Evolutionary conservation across 208 protist genomes (phyloP).

Genomic region (Leishmania tropica): DNA sequence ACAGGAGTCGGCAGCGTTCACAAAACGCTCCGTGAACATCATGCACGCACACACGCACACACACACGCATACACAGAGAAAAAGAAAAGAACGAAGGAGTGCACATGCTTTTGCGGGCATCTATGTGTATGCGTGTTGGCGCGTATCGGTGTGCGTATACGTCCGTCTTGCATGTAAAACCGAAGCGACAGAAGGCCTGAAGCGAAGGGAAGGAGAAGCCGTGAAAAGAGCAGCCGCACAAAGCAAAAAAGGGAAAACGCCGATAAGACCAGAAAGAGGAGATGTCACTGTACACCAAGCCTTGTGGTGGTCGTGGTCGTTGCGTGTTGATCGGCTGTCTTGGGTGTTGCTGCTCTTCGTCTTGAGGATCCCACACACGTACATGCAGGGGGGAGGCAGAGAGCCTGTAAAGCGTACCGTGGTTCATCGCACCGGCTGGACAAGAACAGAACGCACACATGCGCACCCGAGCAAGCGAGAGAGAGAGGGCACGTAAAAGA

Average conservation of each 20-base stretch:
- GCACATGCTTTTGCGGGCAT: background rate
- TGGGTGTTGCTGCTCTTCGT: background rate
- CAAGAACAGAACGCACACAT: too few species aligned
- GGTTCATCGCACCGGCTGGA: too few species aligned
- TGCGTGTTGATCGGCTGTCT: background rate
- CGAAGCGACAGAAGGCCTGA: background rate
- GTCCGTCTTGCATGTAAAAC: background rate
- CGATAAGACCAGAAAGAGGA: background rate
- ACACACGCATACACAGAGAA: background rate
- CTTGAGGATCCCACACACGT: too few species aligned
- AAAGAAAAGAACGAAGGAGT: background rate
- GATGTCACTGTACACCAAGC: background rate
- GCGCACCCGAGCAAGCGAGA: too few species aligned
- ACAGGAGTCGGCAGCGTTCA: background rate
- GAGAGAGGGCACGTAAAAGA: background rate
- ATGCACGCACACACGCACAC: background rate
- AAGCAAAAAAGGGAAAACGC: background rate
- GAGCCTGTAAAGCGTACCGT: too few species aligned
- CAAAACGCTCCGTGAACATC: background rate
- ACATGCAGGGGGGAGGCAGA: too few species aligned
- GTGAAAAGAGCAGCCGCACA: background rate
- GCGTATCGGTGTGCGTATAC: background rate
- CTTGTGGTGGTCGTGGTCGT: background rate
- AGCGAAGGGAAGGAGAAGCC: background rate
- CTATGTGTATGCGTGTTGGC: background rate